A percentile compares a stretch with the other conserved stretches of the same genome.
Evolutionary conservation across 2,329 filamentous ascomycete species (phyloP).

Genomic region (Camptophora hylomeconis): DNA sequence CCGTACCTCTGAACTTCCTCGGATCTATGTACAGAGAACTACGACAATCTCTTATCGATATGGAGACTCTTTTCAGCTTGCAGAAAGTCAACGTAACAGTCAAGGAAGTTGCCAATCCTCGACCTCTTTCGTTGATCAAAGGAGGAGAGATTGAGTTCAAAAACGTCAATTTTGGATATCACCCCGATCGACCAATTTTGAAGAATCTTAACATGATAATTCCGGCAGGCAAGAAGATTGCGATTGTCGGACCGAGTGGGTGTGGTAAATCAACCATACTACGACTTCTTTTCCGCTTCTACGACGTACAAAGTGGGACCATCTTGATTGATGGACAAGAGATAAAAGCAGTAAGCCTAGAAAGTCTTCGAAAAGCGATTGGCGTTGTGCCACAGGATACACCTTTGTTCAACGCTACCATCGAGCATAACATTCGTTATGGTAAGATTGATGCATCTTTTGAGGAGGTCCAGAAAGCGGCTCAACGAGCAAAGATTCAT

Average conservation of each 20-base stretch:
- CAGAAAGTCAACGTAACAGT: conserved; percentile 92
- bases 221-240: conserved; percentile 89
- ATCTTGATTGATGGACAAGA: conserved; percentile 92
- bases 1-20: conserved; percentile 90
- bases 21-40: conserved; percentile 97
- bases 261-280: conserved; percentile 94
- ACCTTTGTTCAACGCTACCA: conserved; percentile 90
- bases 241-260: conserved; percentile 85
- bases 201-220: conserved; percentile 77
- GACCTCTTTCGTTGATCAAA: conserved; percentile 54
- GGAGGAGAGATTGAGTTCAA: conserved; percentile 90
- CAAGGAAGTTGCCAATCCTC: conserved; percentile 61
- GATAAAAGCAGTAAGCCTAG: conserved; percentile 66
- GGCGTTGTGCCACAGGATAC: conserved; percentile 97
- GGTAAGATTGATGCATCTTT: conserved; percentile 64
- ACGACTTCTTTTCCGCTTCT: conserved; percentile 82
- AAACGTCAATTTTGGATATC: conserved; percentile 89
- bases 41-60: conserved; percentile 85
- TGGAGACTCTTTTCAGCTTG: conserved; percentile 95
- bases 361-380: conserved; percentile 72
- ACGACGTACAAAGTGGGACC: conserved; percentile 72
- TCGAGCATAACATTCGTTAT: conserved; percentile 91
- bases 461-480: conserved; percentile 63
- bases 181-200: conserved; percentile 73
- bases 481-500: conserved; percentile 70